These are phyloP conservation scores for Lophiostoma macrostomum DNA, from an alignment of 495 filamentous ascomycete species.

Conservation along the genomic window DNA sequence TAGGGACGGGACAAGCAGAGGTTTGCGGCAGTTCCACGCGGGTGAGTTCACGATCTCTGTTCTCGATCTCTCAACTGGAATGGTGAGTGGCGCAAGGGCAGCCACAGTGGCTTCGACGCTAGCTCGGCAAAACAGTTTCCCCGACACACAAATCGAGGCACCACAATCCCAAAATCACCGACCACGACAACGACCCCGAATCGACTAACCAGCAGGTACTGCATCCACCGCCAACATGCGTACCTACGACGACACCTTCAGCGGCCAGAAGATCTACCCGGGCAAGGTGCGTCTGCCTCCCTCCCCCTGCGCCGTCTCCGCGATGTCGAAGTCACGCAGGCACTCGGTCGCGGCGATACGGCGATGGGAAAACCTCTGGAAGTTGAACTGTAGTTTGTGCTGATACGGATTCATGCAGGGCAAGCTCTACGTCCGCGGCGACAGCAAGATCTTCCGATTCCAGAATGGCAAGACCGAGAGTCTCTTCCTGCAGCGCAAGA, in stretches of 20 bases:
- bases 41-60: not conserved
- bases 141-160: slow-evolving; percentile 16
- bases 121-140: slow-evolving; percentile 8
- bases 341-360: too few species aligned
- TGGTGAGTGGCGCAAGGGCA: slow-evolving; percentile 3
- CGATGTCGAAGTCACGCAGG: not conserved
- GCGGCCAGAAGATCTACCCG: slow-evolving; percentile 97
- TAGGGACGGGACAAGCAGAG: too few species aligned
- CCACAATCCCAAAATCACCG: slow-evolving; percentile 20
- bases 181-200: slow-evolving; percentile 32
- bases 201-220: slow-evolving; percentile 34
- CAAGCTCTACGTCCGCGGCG: slow-evolving; percentile 97
- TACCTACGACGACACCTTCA: slow-evolving; percentile 98
- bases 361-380: too few species aligned
- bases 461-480: slow-evolving; percentile 99
- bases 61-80: not conserved
- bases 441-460: slow-evolving; percentile 99
- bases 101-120: slow-evolving; percentile 7
- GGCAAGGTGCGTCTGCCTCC: slow-evolving; percentile 75
- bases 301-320: slow-evolving; percentile 3
- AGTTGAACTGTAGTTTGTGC: too few species aligned
- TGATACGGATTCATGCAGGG: slow-evolving; percentile 56
- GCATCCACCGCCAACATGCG: slow-evolving; percentile 71
- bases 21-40: too few species aligned
- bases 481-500: slow-evolving; percentile 99